phyloP scores from a whole-genome alignment of 2,329 filamentous ascomycete genomes.

The Triangularia setosa region DNA sequence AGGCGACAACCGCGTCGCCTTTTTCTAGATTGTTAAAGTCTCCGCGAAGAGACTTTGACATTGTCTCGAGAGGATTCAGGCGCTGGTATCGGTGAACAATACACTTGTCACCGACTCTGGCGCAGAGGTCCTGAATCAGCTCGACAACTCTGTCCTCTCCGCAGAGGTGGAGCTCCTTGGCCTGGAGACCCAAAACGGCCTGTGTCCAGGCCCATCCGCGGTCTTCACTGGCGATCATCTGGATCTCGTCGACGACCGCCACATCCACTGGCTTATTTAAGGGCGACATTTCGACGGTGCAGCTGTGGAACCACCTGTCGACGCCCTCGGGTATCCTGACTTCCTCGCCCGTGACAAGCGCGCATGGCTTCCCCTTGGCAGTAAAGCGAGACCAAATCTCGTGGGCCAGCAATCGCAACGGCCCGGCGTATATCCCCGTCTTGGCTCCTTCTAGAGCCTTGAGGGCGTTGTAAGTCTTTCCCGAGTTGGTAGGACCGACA shows the following conservation, averaged over 20 bases:
- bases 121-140: constrained; percentile 72
- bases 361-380: constrained; percentile 71
- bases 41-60: constrained; percentile 58
- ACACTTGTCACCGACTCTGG: constrained; percentile 75
- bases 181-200: constrained; percentile 80
- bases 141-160: constrained; percentile 81
- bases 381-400: constrained; percentile 89
- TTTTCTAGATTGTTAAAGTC: constrained; percentile 68
- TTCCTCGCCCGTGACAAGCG: constrained; percentile 88
- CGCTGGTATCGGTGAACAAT: constrained; percentile 80
- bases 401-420: constrained; percentile 81
- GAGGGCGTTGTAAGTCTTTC: constrained; percentile 93
- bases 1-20: constrained; percentile 86
- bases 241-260: constrained; percentile 96
- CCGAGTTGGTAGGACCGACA: constrained; percentile 95
- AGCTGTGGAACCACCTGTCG: constrained; percentile 65
- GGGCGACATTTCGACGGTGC: constrained; percentile 86
- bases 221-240: constrained; percentile 81
- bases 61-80: constrained; percentile 70
- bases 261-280: constrained; percentile 66
- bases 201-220: constrained; percentile 95
- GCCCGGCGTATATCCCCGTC: constrained; percentile 84
- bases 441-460: constrained; percentile 74
- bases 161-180: constrained; percentile 87
- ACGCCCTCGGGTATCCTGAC: constrained; percentile 61